Conservation (phyloP, 345 rosid species). For the Brassica incana region DNA sequence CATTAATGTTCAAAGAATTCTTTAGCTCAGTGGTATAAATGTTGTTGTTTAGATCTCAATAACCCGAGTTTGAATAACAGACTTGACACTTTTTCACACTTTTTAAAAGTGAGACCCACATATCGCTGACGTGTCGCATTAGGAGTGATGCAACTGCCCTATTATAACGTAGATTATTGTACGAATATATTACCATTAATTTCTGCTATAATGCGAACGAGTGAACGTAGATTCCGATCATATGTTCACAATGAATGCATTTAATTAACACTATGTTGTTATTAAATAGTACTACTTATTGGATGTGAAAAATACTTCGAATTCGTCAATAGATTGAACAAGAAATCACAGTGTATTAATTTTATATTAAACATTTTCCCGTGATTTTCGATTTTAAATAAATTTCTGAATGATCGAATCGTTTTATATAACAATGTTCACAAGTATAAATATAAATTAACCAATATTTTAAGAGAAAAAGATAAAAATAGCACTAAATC, state of each 20-base stretch:
- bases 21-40: too few species aligned
- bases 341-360: neutral
- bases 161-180: neutral
- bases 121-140: too few species aligned
- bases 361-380: constrained; percentile 5
- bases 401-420: neutral
- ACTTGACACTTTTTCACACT: too few species aligned
- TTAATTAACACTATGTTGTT: neutral
- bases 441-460: neutral
- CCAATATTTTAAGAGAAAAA: too few species aligned
- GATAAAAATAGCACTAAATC: too few species aligned
- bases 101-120: too few species aligned
- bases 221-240: neutral
- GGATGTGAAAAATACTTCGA: neutral
- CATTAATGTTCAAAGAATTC: too few species aligned
- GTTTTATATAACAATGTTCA: neutral
- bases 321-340: constrained; percentile 4
- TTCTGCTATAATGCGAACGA: neutral
- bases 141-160: too few species aligned
- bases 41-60: too few species aligned
- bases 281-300: neutral
- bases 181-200: neutral
- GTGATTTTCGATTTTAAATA: neutral
- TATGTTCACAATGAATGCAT: neutral
- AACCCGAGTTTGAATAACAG: too few species aligned